Conservation (phyloP, 768 basidiomycete species). For the Rickenella mellea region DNA sequence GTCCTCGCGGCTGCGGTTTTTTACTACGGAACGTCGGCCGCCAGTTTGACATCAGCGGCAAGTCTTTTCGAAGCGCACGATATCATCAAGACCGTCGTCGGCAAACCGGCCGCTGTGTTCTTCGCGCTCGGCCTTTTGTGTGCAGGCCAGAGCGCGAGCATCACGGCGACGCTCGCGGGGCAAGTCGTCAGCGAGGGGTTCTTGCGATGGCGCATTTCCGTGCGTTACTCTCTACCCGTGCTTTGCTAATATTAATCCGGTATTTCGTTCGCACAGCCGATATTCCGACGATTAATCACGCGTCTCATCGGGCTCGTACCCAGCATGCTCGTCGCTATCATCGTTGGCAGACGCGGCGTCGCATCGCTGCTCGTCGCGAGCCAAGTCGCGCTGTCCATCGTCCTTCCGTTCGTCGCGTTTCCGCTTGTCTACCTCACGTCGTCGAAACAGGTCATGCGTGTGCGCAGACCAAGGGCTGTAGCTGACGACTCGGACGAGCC, state of each 20-base stretch:
- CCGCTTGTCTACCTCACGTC: conserved; percentile 30
- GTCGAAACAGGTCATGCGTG: conserved; percentile 22
- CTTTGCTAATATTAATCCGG: not conserved
- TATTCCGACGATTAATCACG: conserved; percentile 33
- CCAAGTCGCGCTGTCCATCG: conserved; percentile 36
- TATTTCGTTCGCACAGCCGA: conserved; percentile 11
- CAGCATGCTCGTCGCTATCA: conserved; percentile 30
- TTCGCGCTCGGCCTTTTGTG: conserved; percentile 38
- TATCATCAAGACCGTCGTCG: conserved; percentile 29
- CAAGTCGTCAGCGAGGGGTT: conserved; percentile 42
- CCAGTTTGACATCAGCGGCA: conserved; percentile 19
- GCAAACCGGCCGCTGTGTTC: conserved; percentile 30
- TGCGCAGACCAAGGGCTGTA: conserved; percentile 7
- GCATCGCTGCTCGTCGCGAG: conserved; percentile 38
- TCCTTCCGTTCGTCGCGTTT: conserved; percentile 37
- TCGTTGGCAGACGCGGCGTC: conserved; percentile 32
- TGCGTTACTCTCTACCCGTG: conserved; percentile 12
- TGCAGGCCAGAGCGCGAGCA: conserved; percentile 38
- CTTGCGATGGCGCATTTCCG: conserved; percentile 36
- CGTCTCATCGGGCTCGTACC: conserved; percentile 36
- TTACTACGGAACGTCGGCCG: conserved; percentile 20
- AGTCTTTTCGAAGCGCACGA: conserved; percentile 33
- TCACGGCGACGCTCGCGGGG: conserved; percentile 39
- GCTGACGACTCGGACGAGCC: not conserved
- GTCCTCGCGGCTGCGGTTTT: conserved; percentile 33